Evolutionary conservation across 306 rosid genomes (phyloP).

Genomic region (Dalbergia oliveri): DNA sequence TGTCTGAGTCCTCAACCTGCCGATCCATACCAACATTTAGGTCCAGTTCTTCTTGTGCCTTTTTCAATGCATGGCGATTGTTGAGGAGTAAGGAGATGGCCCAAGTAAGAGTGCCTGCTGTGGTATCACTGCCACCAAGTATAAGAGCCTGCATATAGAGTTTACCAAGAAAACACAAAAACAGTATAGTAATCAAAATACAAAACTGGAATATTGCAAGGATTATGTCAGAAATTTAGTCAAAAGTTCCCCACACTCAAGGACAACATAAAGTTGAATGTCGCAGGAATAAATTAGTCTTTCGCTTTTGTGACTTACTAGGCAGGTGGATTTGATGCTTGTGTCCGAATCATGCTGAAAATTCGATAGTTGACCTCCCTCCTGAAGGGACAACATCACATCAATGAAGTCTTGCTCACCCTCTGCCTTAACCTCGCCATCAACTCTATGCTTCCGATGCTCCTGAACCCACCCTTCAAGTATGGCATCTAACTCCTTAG

Average conservation of each 20-base stretch:
- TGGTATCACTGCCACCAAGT: slow-evolving; percentile 65
- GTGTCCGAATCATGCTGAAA: slow-evolving; percentile 53
- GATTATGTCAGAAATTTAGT: too few relatives aligned
- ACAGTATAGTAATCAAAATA: background rate
- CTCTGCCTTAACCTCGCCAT: slow-evolving; percentile 26
- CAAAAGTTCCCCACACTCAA: too few relatives aligned
- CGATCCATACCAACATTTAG: slow-evolving; percentile 53
- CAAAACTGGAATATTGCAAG: too few relatives aligned
- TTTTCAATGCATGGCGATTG: slow-evolving; percentile 47
- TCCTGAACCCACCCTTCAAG: slow-evolving; percentile 63
- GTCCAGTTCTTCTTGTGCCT: slow-evolving; percentile 65
- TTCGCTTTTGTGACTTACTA: slow-evolving; percentile 44
- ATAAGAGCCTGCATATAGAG: slow-evolving; percentile 49
- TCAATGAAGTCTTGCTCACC: slow-evolving; percentile 69
- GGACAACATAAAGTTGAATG: too few relatives aligned
- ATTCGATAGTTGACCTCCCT: slow-evolving; percentile 49
- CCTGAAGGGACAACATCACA: slow-evolving; percentile 63
- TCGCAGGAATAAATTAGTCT: background rate
- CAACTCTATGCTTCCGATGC: slow-evolving; percentile 55
- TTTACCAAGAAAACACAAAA: background rate
- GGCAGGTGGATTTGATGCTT: slow-evolving; percentile 70
- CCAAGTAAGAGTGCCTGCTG: slow-evolving; percentile 60
- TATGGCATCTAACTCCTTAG: slow-evolving; percentile 60
- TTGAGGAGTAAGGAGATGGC: slow-evolving; percentile 67
- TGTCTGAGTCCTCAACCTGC: slow-evolving; percentile 62